These are phyloP conservation scores for Orbilia blumenaviensis DNA, from an alignment of 2,329 filamentous ascomycete species.

Conservation along the genomic window DNA sequence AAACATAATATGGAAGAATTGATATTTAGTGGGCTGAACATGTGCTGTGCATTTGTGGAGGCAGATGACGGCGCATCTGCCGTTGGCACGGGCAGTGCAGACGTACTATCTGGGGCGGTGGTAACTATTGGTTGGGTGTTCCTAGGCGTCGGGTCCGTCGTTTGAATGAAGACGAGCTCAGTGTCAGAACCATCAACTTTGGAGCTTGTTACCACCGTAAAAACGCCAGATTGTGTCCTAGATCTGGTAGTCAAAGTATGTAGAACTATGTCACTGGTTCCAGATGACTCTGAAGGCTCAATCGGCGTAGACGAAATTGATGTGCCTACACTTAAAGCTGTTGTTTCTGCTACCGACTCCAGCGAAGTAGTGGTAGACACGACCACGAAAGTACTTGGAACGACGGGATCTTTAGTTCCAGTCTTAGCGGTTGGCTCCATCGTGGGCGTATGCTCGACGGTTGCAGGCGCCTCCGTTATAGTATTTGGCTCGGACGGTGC, in stretches of 20 bases:
- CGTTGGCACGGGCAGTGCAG: conserved; percentile 29
- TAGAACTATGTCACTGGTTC: neutral
- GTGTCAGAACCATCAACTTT: neutral
- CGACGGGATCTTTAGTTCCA: neutral
- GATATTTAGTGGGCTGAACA: conserved; percentile 35
- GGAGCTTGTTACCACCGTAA: neutral
- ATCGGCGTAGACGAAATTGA: neutral
- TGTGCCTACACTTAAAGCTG: neutral
- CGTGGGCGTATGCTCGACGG: neutral
- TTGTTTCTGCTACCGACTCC: neutral
- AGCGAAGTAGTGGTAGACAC: neutral
- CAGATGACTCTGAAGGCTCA: neutral
- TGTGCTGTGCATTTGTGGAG: conserved; percentile 17
- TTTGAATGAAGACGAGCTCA: conserved; percentile 24
- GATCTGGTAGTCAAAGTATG: neutral
- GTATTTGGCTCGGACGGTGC: neutral
- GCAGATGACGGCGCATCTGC: conserved; percentile 40
- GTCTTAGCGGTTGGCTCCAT: neutral
- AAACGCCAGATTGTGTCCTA: conserved; percentile 5
- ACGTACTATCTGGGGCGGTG: conserved; percentile 13
- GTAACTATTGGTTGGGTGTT: neutral
- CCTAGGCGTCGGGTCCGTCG: conserved; percentile 16
- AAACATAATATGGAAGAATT: conserved; percentile 42
- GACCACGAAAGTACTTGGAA: neutral
- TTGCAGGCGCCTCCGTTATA: neutral